Conservation (phyloP, 2,329 filamentous ascomycete species). For the Apiospora arundinis region DNA sequence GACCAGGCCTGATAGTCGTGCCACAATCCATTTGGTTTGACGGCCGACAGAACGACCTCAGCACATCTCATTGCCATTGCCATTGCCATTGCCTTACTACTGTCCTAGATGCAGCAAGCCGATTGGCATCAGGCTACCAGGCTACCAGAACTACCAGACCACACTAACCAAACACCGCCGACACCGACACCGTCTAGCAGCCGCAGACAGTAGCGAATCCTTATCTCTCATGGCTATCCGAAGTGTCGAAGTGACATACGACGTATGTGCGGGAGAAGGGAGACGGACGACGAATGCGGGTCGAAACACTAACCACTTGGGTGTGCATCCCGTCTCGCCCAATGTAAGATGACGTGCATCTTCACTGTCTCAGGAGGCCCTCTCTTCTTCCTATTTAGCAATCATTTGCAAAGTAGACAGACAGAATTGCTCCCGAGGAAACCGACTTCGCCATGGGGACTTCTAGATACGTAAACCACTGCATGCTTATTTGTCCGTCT, state of each 20-base stretch:
- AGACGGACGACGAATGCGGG: background rate
- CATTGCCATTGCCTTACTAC: constrained; percentile 8
- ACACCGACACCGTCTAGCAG: background rate
- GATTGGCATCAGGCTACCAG: background rate
- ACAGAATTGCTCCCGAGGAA: too few relatives aligned
- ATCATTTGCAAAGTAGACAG: background rate
- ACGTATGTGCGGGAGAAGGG: background rate
- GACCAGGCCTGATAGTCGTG: constrained; percentile 12
- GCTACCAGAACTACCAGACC: too few relatives aligned
- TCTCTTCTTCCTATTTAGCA: background rate
- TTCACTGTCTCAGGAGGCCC: background rate
- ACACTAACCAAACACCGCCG: background rate
- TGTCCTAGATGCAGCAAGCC: background rate
- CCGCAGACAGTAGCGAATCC: background rate
- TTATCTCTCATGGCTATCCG: too few relatives aligned
- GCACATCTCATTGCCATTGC: background rate
- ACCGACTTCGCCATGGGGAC: too few relatives aligned
- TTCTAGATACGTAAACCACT: too few relatives aligned
- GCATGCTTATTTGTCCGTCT: too few relatives aligned
- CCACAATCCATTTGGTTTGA: constrained; percentile 12
- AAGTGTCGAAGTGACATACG: too few relatives aligned
- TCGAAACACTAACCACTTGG: background rate
- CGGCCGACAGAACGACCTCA: background rate
- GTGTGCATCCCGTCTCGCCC: constrained; percentile 5
- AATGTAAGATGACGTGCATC: constrained; percentile 15